These are phyloP conservation scores for Magnolia kwangsiensis DNA, from an alignment of 164 flowering plant genomes.

Conservation along the genomic window DNA sequence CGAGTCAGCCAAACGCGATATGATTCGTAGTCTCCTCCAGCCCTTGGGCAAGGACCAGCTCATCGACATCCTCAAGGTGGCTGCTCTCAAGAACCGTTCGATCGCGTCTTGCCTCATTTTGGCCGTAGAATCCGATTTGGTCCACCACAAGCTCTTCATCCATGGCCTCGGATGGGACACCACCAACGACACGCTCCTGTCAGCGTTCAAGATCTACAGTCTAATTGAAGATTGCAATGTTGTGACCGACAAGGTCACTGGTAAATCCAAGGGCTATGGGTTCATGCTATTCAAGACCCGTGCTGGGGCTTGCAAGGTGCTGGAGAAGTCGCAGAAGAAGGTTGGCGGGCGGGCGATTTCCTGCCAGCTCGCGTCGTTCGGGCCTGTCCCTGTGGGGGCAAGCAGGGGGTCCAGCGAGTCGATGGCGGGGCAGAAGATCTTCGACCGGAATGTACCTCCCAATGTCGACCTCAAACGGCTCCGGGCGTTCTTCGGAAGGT, in stretches of 20 bases:
- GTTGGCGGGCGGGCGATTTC: slow-evolving; percentile 38
- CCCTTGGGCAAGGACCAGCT: slow-evolving; percentile 45
- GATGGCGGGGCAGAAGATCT: slow-evolving; percentile 28
- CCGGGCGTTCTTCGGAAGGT: slow-evolving; percentile 24
- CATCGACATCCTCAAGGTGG: slow-evolving; percentile 28
- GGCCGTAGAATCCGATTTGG: slow-evolving; percentile 30
- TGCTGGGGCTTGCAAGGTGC: slow-evolving; percentile 30
- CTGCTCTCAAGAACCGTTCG: slow-evolving; percentile 19
- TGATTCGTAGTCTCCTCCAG: slow-evolving; percentile 27
- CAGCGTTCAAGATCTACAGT: slow-evolving; percentile 30
- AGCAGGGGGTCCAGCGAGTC: not conserved
- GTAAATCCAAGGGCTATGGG: slow-evolving; percentile 46
- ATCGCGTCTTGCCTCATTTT: slow-evolving; percentile 13
- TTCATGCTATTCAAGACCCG: slow-evolving; percentile 34
- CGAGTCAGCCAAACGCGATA: slow-evolving; percentile 18
- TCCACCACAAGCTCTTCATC: slow-evolving; percentile 48
- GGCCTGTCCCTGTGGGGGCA: slow-evolving; percentile 18
- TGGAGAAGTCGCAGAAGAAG: slow-evolving; percentile 47
- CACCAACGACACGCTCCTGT: slow-evolving; percentile 24
- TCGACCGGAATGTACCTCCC: slow-evolving; percentile 27
- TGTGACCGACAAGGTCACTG: slow-evolving; percentile 32
- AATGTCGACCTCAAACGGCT: slow-evolving; percentile 28
- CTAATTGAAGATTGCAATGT: slow-evolving; percentile 37
- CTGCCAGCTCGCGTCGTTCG: slow-evolving; percentile 39
- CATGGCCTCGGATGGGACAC: slow-evolving; percentile 53